Evolutionary conservation across 495 filamentous ascomycete genomes (phyloP), one percentile per base, ranked within the genome.

Genomic region (Wilcoxina mikolae): DNA sequence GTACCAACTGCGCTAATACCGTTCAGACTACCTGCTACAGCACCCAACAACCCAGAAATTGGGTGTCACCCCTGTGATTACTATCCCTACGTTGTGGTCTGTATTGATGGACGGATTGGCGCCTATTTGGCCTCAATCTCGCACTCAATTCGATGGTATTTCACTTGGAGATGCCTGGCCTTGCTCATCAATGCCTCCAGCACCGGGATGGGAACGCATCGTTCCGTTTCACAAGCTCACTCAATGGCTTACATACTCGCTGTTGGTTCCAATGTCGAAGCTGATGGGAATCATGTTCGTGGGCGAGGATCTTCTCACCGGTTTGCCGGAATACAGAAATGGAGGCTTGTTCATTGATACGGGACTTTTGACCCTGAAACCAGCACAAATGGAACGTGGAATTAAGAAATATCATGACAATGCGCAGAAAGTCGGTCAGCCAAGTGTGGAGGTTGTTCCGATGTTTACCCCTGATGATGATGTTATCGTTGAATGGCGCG

Each of bases 91-190:
- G 0, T 73, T 98, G 0, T 98, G 91, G 91, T 75, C 77, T 47
- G 79, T 87, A 11, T 74, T 98, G 0, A 94, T 94, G 78, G 81
- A 90, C 56, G 87, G 91, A 0, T 76, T 98, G 2, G 75, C 80
- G 5, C 74, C 81, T 0, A 88, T 96, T 67, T 98, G 91, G 91
- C 93, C 93, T 0, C 68, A 81, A 0, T 88, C 87, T 0, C 77
- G 93, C 39, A 95, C 90, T 3, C 80, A 84, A 57, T 83, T 98
- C 58, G 86, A 94, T 64, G 87, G 87, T 3, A 74, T 89, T 27
- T 80, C 87, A 0, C 81, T 98, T 47, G 91, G 91, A 41, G 91
- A 98, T 65, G 91, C 93, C 25, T 98, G 91, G 91, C 83, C 80
- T 0, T 95, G 87, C 67, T 82, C 81, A 29, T 76, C 79, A 44